Percentiles rank a stretch among this genome's conserved stretches.
Conservation (phyloP, 495 filamentous ascomycete species). For the Trichocladium uniseriatum region DNA sequence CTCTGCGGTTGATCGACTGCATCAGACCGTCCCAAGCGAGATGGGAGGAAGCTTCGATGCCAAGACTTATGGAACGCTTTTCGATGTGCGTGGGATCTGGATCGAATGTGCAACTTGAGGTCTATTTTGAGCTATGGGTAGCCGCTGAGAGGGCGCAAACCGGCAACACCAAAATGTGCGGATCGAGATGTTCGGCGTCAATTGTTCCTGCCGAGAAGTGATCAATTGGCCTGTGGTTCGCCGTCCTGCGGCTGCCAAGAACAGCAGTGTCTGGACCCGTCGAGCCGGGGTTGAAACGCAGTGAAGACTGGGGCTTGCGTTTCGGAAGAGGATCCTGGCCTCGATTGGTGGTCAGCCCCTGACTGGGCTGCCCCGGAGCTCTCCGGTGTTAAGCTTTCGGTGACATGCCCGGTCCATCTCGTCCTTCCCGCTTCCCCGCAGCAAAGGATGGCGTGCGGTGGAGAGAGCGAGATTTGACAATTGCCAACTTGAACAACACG, state of each 20-base stretch:
- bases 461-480: no score
- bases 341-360: constrained; percentile 1
- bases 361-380: constrained; percentile 2
- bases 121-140: background rate
- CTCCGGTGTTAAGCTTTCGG: constrained; percentile 1
- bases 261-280: no score
- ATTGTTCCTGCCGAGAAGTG: background rate
- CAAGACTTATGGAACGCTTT: background rate
- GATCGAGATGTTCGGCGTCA: background rate
- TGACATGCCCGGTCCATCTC: no score
- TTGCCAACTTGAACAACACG: no score
- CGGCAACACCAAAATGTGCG: background rate
- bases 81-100: no score
- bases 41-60: constrained; percentile 1
- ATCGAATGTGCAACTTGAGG: no score
- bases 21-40: constrained; percentile 12
- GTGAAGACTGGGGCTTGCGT: background rate
- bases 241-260: background rate
- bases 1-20: constrained; percentile 1
- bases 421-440: no score
- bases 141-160: background rate
- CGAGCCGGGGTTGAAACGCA: background rate
- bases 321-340: background rate
- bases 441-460: no score
- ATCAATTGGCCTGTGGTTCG: background rate